Evolutionary conservation across 73 alveolate species (phyloP), one percentile per base, ranked within the genome.

Genomic region (Paramecium bursaria): DNA sequence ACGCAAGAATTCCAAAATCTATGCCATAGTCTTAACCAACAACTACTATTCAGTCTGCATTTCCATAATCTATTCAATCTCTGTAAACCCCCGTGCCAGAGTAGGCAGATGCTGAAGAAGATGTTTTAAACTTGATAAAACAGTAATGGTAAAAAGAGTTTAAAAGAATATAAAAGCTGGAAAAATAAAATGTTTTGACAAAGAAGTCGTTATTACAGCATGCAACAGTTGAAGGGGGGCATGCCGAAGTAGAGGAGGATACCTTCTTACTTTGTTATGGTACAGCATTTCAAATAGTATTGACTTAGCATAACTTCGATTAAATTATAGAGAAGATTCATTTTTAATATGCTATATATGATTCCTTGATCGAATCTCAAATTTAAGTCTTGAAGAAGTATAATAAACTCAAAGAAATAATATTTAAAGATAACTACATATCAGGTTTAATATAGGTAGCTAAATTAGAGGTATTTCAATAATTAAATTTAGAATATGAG

Each of bases 161-260:
- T 76, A 90, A 77, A 57, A 86, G 97, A 75, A 87, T 96, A 17
- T 86, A 88, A 55, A 74, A 75, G 31, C 74, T 87, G 74, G 98
- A 97, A 35, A 87, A 91, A 55, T 87, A 89, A 86, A 96, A 96
- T 52, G 88, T 91, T 87, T 92, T 86, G 79, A 93, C 91, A 35
- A 46, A 94, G 49, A 96, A 96, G 75, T 94, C 90, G 61, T 86
- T 92, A 42, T 74, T 92, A 48, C 74, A 88, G 74, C 96, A 96
- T 42, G 52, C 89, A 67, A 39, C 74, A 46, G 98, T 94, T 82
- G 96, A 95, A 86, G 95, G 96, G n/a, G 98, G 99, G 74, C 99
- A 96, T 76, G 99, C 99, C 46, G 99, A 96, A 86, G 95, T 96
- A 11, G 99, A 96, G 53, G 97, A 98, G 25, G 98, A 93, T 54